These are phyloP conservation scores for Monilinia polystroma DNA, from an alignment of 2,329 filamentous ascomycete species.

Conservation along the genomic window DNA sequence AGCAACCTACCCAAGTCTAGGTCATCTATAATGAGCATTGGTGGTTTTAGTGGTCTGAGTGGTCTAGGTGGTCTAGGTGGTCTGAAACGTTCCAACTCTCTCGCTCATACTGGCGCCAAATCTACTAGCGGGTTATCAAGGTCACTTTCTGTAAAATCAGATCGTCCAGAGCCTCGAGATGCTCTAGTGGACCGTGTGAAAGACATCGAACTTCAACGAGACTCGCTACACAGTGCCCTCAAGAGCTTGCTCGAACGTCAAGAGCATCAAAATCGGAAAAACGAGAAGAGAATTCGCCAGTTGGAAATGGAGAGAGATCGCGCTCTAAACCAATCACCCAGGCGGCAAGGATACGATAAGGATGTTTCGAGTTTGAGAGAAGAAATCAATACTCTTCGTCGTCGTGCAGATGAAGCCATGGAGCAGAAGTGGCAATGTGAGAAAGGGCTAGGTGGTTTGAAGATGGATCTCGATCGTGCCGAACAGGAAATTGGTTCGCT, in stretches of 20 bases:
- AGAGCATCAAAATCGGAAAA: slow-evolving; percentile 78
- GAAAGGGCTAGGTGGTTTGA: slow-evolving; percentile 81
- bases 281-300: slow-evolving; percentile 73
- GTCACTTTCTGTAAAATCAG: slow-evolving; percentile 51
- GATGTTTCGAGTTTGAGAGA: slow-evolving; percentile 78
- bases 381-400: slow-evolving; percentile 81
- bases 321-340: slow-evolving; percentile 66
- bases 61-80: slow-evolving; percentile 39
- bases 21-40: slow-evolving; percentile 22
- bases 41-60: slow-evolving; percentile 34
- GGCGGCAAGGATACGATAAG: slow-evolving; percentile 75
- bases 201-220: slow-evolving; percentile 89
- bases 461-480: slow-evolving; percentile 95
- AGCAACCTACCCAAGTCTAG: slow-evolving; percentile 30
- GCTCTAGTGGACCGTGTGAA: slow-evolving; percentile 77
- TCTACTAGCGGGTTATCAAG: slow-evolving; percentile 52
- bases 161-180: slow-evolving; percentile 55
- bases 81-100: slow-evolving; percentile 64
- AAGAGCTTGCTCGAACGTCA: slow-evolving; percentile 84
- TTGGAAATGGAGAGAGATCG: slow-evolving; percentile 78
- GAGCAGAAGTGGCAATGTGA: slow-evolving; percentile 97
- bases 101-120: slow-evolving; percentile 46
- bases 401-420: slow-evolving; percentile 86
- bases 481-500: slow-evolving; percentile 90
- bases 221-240: slow-evolving; percentile 84